These are phyloP conservation scores for Aspergillus sp. DNA, from an alignment of 2,329 filamentous ascomycete genomes.

Conservation along the genomic window DNA sequence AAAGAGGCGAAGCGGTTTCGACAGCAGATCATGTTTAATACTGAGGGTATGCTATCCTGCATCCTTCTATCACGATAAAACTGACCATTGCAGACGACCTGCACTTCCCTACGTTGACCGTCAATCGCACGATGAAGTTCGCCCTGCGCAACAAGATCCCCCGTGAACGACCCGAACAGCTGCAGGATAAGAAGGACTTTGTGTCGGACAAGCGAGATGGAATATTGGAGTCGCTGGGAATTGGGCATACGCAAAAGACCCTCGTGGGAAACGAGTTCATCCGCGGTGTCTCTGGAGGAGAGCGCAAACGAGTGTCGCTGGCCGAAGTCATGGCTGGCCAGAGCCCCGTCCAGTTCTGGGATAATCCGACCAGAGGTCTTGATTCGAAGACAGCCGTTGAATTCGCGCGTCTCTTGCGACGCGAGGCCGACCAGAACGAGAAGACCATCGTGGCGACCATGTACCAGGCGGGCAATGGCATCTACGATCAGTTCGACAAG, in stretches of 20 bases:
- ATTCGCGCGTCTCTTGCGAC: slow-evolving; percentile 53
- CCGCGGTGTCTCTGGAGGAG: slow-evolving; percentile 63
- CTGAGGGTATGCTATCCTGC: slow-evolving; percentile 44
- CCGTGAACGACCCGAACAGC: slow-evolving; percentile 17
- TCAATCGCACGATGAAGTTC: slow-evolving; percentile 69
- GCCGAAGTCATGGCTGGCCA: slow-evolving; percentile 52
- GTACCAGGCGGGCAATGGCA: slow-evolving; percentile 65
- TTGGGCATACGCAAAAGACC: slow-evolving; percentile 54
- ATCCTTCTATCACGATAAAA: background rate
- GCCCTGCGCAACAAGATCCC: slow-evolving; percentile 52
- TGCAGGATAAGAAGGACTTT: slow-evolving; percentile 22
- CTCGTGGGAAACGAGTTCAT: slow-evolving; percentile 63
- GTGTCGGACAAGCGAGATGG: slow-evolving; percentile 25
- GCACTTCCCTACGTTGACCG: slow-evolving; percentile 70
- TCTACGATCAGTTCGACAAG: slow-evolving; percentile 66
- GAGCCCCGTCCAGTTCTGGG: slow-evolving; percentile 58
- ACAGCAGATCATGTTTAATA: slow-evolving; percentile 61
- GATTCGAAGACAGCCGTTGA: slow-evolving; percentile 61
- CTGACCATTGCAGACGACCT: slow-evolving; percentile 48
- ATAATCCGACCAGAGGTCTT: slow-evolving; percentile 61
- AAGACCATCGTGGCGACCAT: slow-evolving; percentile 58
- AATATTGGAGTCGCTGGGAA: slow-evolving; percentile 28
- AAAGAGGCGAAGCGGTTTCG: slow-evolving; percentile 39
- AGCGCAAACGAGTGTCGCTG: slow-evolving; percentile 64
- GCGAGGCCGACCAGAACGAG: slow-evolving; percentile 56